phyloP scores from a whole-genome alignment of 345 rosid genomes.

The Eucalyptus victrix region DNA sequence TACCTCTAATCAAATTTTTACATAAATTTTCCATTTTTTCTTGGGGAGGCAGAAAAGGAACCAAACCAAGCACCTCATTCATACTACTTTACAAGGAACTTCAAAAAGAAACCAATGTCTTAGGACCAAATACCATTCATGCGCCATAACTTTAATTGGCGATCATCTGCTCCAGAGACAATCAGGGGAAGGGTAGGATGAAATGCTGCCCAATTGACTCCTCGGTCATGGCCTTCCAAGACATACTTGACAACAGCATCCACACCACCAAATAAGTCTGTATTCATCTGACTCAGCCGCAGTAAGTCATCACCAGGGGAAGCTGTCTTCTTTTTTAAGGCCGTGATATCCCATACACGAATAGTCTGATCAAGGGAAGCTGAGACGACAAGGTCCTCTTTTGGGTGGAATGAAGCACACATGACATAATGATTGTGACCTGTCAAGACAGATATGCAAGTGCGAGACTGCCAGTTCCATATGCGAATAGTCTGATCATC shows the following conservation, averaged over 20 bases:
- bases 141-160: constrained; percentile 96
- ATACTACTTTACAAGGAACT: background rate
- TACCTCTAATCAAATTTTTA: background rate
- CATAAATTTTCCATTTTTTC: background rate
- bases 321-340: constrained; percentile 73
- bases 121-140: constrained; percentile 55
- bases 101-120: background rate
- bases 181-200: constrained; percentile 93
- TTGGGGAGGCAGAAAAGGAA: background rate
- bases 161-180: constrained; percentile 98
- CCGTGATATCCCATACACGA: constrained; percentile 96
- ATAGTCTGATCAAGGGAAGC: constrained; percentile 96
- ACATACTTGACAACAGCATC: constrained; percentile 96
- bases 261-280: constrained; percentile 88
- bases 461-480: constrained; percentile 99
- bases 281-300: constrained; percentile 84
- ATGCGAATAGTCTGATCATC: constrained; percentile 96
- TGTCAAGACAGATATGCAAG: constrained; percentile 87
- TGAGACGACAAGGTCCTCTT: constrained; percentile 91
- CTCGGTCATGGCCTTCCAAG: constrained; percentile 95
- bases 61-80: background rate
- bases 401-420: constrained; percentile 97
- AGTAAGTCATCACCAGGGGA: constrained; percentile 89
- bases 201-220: constrained; percentile 98
- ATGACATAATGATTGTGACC: constrained; percentile 98